phyloP scores from a whole-genome alignment of 2,329 filamentous ascomycete genomes.

The Beauveria pseudobassiana region DNA sequence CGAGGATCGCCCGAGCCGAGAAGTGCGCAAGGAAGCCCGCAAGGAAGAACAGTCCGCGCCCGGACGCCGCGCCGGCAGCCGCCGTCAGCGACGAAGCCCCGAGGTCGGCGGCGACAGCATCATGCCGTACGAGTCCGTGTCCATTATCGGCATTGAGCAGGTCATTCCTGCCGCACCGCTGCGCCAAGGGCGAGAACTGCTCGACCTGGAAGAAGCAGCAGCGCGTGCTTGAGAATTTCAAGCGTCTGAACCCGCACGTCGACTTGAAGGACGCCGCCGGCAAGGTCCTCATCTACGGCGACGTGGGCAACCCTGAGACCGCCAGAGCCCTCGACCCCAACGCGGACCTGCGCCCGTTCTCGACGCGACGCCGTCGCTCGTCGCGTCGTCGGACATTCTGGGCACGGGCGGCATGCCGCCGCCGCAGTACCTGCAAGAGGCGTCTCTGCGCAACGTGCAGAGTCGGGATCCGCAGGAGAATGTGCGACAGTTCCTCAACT shows the following conservation, averaged over 20 bases:
- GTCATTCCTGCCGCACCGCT: conserved; percentile 73
- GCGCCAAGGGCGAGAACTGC: conserved; percentile 81
- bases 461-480: conserved; percentile 82
- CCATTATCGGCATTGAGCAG: conserved; percentile 88
- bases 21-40: conserved; percentile 39
- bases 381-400: conserved; percentile 86
- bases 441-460: conserved; percentile 61
- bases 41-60: conserved; percentile 28
- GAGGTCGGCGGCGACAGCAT: conserved; percentile 54
- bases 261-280: conserved; percentile 45
- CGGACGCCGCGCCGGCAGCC: conserved; percentile 32
- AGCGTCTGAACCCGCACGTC: conserved; percentile 64
- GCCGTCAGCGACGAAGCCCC: conserved; percentile 23
- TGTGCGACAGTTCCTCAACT: conserved; percentile 81
- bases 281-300: conserved; percentile 67
- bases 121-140: conserved; percentile 75
- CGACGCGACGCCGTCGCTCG: conserved; percentile 71
- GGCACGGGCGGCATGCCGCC: conserved; percentile 59
- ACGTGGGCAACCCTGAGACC: conserved; percentile 69
- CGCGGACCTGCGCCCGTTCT: conserved; percentile 56
- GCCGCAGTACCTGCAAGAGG: conserved; percentile 65
- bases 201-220: conserved; percentile 76
- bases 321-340: conserved; percentile 45
- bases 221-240: conserved; percentile 65
- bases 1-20: conserved; percentile 49